Percentiles rank a stretch among this genome's conserved stretches.
Conservation (phyloP, 805 yeast species). For the Metschnikowia sp. region DNA sequence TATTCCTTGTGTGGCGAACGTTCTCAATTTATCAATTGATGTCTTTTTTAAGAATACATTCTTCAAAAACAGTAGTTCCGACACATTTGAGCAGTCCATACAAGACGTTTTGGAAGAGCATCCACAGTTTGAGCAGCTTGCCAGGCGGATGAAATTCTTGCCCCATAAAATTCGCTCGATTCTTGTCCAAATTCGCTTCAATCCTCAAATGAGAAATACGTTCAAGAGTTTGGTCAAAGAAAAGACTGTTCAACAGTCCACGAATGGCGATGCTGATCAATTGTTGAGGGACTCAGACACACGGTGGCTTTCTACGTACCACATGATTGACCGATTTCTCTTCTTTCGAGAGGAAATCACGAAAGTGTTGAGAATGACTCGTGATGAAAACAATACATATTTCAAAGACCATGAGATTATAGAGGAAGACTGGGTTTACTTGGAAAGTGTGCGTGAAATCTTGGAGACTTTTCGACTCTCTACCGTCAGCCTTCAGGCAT, state of each 20-base stretch:
- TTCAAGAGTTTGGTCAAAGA: background rate
- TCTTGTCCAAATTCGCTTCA: background rate
- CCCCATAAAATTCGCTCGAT: slow-evolving; percentile 1
- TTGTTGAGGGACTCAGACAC: background rate
- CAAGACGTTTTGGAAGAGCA: background rate
- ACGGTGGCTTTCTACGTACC: slow-evolving; percentile 2
- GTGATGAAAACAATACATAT: no score
- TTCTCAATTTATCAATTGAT: background rate
- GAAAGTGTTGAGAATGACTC: no score
- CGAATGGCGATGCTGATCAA: background rate
- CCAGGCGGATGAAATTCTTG: slow-evolving; percentile 2
- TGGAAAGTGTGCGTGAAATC: no score
- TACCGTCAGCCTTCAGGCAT: background rate
- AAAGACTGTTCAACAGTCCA: background rate
- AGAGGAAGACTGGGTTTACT: no score
- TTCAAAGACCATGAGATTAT: no score
- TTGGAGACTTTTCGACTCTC: background rate
- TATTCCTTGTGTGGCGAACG: slow-evolving; percentile 2
- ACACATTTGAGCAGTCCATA: background rate
- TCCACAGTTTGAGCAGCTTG: background rate
- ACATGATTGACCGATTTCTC: background rate
- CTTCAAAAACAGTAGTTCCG: background rate
- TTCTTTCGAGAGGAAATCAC: no score
- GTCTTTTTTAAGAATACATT: background rate
- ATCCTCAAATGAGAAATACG: background rate